phyloP scores from a whole-genome alignment of 2,329 filamentous ascomycete genomes.

The Ophiostoma piceae region DNA sequence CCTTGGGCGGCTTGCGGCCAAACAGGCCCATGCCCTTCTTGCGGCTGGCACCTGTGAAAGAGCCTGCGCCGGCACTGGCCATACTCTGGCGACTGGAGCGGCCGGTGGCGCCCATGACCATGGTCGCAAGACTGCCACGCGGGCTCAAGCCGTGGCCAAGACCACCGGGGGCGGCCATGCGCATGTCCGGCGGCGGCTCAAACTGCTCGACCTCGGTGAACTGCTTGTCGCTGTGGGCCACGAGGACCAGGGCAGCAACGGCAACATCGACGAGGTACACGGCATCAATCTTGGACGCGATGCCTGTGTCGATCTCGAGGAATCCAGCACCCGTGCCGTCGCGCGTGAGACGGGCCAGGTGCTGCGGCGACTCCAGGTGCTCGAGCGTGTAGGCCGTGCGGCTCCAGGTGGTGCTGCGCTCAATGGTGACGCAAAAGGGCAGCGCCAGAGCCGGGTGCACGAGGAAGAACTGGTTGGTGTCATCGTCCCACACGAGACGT shows the following conservation, averaged over 20 bases:
- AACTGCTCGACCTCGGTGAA: constrained; percentile 50
- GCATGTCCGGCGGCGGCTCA: constrained; percentile 48
- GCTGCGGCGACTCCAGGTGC: constrained; percentile 57
- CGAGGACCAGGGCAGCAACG: constrained; percentile 54
- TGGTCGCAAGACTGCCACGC: constrained; percentile 27
- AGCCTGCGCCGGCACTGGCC: neutral
- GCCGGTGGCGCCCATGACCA: constrained; percentile 28
- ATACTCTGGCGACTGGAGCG: constrained; percentile 34
- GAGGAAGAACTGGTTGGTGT: constrained; percentile 55
- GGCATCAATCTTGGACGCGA: constrained; percentile 54
- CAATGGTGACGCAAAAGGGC: constrained; percentile 57
- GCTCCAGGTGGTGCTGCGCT: constrained; percentile 54
- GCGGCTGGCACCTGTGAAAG: constrained; percentile 22
- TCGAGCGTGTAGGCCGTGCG: constrained; percentile 61
- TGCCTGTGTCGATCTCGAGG: constrained; percentile 56
- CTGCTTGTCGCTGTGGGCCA: constrained; percentile 53
- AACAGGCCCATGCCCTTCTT: constrained; percentile 16
- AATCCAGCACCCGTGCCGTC: constrained; percentile 56
- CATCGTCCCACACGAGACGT: constrained; percentile 65
- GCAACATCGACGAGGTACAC: constrained; percentile 60
- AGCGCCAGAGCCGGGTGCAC: constrained; percentile 59
- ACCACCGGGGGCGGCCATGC: neutral
- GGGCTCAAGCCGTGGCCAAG: constrained; percentile 13
- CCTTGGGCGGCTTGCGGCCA: constrained; percentile 25
- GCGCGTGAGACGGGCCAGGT: constrained; percentile 55